Conservation (phyloP, 352 stramenopile species). For the Pythium rishiriense region DNA sequence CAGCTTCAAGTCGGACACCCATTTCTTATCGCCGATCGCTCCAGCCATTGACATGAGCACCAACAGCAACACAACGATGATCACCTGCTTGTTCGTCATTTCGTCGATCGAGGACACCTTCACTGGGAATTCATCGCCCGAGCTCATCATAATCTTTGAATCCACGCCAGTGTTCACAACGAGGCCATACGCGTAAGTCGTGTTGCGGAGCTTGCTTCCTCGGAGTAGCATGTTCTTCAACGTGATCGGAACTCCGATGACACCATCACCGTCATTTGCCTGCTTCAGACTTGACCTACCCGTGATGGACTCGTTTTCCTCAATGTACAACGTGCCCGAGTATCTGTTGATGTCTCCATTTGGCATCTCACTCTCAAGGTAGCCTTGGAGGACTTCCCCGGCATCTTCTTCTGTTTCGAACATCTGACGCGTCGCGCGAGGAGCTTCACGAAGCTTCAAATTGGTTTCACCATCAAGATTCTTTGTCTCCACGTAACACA, state of each 20-base stretch:
- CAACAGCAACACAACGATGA: slow-evolving; percentile 76
- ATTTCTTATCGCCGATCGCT: slow-evolving; percentile 58
- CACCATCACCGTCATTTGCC: slow-evolving; percentile 8
- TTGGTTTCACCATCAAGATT: slow-evolving; percentile 89
- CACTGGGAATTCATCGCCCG: slow-evolving; percentile 74
- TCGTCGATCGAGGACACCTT: slow-evolving; percentile 87
- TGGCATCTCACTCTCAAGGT: slow-evolving; percentile 76
- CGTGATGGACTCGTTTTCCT: slow-evolving; percentile 38
- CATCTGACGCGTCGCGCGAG: slow-evolving; percentile 53
- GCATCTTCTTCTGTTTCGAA: slow-evolving; percentile 71
- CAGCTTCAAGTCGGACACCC: slow-evolving; percentile 42
- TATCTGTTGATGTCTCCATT: slow-evolving; percentile 85
- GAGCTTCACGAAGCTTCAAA: slow-evolving; percentile 78
- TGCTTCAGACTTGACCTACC: slow-evolving; percentile 16
- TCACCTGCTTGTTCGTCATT: slow-evolving; percentile 86
- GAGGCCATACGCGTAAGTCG: slow-evolving; percentile 85
- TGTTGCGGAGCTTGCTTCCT: slow-evolving; percentile 90
- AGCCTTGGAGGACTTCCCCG: slow-evolving; percentile 63
- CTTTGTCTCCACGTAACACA: slow-evolving; percentile 91
- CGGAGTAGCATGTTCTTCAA: slow-evolving; percentile 91
- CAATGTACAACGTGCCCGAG: slow-evolving; percentile 67
- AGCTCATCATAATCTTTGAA: slow-evolving; percentile 92
- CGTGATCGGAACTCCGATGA: slow-evolving; percentile 51
- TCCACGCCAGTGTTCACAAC: slow-evolving; percentile 94
- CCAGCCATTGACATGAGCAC: slow-evolving; percentile 70